A percentile compares a stretch with the other conserved stretches of the same genome.
Conservation (phyloP, 306 rosid genomes). For the Erythrophleum fordii region DNA sequence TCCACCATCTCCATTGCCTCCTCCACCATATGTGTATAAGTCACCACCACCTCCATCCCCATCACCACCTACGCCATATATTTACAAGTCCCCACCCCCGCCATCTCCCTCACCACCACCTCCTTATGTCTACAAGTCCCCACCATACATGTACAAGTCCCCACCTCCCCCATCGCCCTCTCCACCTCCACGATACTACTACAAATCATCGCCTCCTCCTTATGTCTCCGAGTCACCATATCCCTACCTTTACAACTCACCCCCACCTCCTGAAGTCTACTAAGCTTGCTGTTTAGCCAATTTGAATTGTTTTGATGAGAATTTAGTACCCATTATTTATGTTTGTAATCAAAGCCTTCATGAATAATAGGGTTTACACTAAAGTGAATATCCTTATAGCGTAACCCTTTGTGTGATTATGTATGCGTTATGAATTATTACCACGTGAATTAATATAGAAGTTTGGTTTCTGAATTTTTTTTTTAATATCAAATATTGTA, state of each 20-base stretch:
- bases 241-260: too few relatives aligned
- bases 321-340: neutral
- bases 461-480: neutral
- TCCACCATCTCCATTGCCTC: too few relatives aligned
- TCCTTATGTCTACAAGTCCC: neutral
- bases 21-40: too few relatives aligned
- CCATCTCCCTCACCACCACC: neutral
- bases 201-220: neutral
- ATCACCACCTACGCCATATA: too few relatives aligned
- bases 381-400: neutral
- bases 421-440: neutral
- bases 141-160: neutral
- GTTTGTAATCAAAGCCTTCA: neutral
- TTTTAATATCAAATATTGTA: neutral
- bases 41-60: too few relatives aligned
- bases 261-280: neutral
- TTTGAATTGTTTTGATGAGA: neutral
- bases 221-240: too few relatives aligned
- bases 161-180: neutral
- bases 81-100: too few relatives aligned
- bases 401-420: neutral
- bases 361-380: neutral
- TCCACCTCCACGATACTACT: neutral
- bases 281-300: neutral
- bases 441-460: neutral